Base-by-base conservation (phyloP, 2,329 filamentous ascomycete species). In the Graphiopsis chlorocephala region DNA sequence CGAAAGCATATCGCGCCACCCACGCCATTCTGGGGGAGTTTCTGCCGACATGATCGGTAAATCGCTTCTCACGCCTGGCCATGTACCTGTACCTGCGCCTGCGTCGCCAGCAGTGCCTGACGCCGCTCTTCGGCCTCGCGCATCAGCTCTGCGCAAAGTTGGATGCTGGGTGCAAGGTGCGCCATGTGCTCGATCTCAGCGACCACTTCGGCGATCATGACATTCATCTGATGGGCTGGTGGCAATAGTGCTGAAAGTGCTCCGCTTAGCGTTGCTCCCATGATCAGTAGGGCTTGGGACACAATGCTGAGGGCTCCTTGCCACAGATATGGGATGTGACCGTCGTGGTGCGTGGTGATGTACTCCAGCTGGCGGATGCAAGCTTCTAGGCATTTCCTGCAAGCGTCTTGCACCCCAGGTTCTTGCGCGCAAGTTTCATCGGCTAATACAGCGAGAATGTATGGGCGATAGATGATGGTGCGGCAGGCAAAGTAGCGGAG, bases 301-400 rank as follows among this genome's bases (percentile, higher is more conserved):
- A 93, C 90, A 73, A 95, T 91, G 25, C 90, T 93, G 42, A 95
- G 83, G 10, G 91, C 90, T 20, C 91, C 91, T 79, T 94, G 91
- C 88, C 90, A 95, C 23, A 94, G 84, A 77, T 94, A 95, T 14
- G 91, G 91, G 80, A 95, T 88, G 74, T 94, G 91, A 59, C 91
- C 91, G 66, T 89, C 90, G 73, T 93, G 91, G 78, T 94, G 90
- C 70, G 89, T 90, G 63, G 85, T 84, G 68, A 94, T 89, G 74
- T 93, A 87, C 78, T 94, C 90, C 63, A 94, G 81, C 77, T 95
- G 91, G 69, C 90, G 85, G 68, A 94, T 85, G 63, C 89, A 91
- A 61, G 91, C 90, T 74, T 94, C 91, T 26, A 95, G 81, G 74
- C 91, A 94, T 75, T 92, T 92, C 72, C 90, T 87, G 75, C 91